These are phyloP conservation scores for Pharnaceum exiguum DNA, from an alignment of 148 eudicot species.

Conservation along the genomic window DNA sequence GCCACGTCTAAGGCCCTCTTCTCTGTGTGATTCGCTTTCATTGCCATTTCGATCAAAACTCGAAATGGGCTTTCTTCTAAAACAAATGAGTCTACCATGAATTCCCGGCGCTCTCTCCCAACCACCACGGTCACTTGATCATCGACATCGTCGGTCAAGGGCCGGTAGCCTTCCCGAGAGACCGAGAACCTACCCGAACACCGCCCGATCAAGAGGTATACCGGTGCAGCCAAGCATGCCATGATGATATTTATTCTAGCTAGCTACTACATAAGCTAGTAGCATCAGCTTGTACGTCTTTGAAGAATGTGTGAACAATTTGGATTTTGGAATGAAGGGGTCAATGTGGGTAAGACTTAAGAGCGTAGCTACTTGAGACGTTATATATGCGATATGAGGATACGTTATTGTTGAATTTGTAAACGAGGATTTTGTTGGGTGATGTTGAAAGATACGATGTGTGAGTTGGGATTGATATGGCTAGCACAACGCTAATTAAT, in stretches of 20 bases:
- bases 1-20: background rate
- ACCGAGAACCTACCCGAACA: slow-evolving; percentile 22
- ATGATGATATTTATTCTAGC: no score
- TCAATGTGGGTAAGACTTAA: slow-evolving; percentile 5
- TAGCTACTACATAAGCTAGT: no score
- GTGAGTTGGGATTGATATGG: slow-evolving; percentile 21
- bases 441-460: slow-evolving; percentile 21
- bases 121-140: slow-evolving; percentile 43
- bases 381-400: background rate
- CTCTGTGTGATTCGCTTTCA: slow-evolving; percentile 16
- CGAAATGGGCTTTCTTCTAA: slow-evolving; percentile 37
- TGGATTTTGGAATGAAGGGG: background rate
- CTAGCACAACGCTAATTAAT: slow-evolving; percentile 16
- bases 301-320: background rate
- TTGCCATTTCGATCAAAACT: slow-evolving; percentile 34
- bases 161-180: slow-evolving; percentile 29
- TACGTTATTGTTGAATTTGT: slow-evolving; percentile 5
- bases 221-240: slow-evolving; percentile 45
- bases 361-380: slow-evolving; percentile 1
- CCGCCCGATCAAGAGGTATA: slow-evolving; percentile 31
- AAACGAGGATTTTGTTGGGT: background rate
- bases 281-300: no score
- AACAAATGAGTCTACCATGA: slow-evolving; percentile 43
- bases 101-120: slow-evolving; percentile 41
- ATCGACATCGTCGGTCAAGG: slow-evolving; percentile 14